These are phyloP conservation scores for Penicillium nucicola DNA, from an alignment of 495 filamentous ascomycete species.

Conservation along the genomic window DNA sequence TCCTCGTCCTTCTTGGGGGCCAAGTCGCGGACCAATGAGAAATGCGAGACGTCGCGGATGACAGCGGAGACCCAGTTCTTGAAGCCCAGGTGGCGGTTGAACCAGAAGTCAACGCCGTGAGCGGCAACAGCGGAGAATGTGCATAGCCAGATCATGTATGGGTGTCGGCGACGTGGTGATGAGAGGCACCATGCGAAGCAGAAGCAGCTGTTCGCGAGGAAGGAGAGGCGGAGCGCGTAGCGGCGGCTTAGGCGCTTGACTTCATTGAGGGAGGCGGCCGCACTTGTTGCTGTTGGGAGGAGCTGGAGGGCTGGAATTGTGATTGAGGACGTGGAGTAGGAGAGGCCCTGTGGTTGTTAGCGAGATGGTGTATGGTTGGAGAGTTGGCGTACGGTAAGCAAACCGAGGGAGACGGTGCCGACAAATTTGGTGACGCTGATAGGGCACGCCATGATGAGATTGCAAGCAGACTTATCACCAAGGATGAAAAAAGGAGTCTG, in stretches of 20 bases:
- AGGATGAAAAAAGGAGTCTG: not conserved
- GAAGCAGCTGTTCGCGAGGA: constrained; percentile 60
- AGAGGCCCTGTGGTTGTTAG: constrained; percentile 61
- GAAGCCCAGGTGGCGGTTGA: constrained; percentile 36
- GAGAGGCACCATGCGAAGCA: constrained; percentile 71
- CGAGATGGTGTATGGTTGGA: constrained; percentile 1
- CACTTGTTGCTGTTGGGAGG: constrained; percentile 67
- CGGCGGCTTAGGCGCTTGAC: constrained; percentile 56
- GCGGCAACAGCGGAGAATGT: constrained; percentile 53
- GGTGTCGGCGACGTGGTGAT: constrained; percentile 67
- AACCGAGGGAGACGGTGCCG: constrained; percentile 79
- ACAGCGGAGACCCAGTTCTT: constrained; percentile 26
- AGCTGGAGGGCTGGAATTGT: constrained; percentile 73
- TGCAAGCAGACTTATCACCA: not conserved
- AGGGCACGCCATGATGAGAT: constrained; percentile 59
- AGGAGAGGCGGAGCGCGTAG: constrained; percentile 58
- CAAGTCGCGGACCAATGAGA: constrained; percentile 12
- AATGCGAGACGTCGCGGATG: constrained; percentile 23
- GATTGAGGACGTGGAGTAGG: constrained; percentile 70
- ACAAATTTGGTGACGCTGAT: constrained; percentile 84
- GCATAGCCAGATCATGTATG: constrained; percentile 79
- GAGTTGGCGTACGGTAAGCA: constrained; percentile 68
- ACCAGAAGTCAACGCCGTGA: constrained; percentile 54
- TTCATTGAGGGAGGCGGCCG: constrained; percentile 60
- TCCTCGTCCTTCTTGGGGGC: constrained; percentile 67